These are phyloP conservation scores for Sarocladiaceae sp. DNA, from an alignment of 2,329 filamentous ascomycete genomes.

Conservation along the genomic window DNA sequence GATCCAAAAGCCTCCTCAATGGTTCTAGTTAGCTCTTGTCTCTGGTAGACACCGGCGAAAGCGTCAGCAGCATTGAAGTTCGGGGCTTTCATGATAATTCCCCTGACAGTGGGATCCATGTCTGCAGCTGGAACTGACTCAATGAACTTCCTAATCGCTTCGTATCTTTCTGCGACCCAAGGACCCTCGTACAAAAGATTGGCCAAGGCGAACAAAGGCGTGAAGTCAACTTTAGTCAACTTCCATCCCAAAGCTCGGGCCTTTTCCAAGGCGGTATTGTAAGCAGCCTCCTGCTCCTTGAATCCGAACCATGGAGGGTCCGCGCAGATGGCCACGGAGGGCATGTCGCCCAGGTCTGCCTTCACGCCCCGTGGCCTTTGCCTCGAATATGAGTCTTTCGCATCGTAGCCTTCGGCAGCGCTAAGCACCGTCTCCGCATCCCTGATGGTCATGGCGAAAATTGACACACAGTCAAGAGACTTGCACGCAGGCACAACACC, in stretches of 20 bases:
- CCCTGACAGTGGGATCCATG: conserved; percentile 29
- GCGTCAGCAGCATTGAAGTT: conserved; percentile 38
- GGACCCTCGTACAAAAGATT: conserved; percentile 50
- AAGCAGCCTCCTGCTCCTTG: conserved; percentile 31
- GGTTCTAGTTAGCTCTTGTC: conserved; percentile 32
- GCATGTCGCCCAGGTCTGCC: conserved; percentile 40
- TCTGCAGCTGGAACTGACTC: conserved; percentile 19
- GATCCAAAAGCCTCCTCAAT: conserved; percentile 32
- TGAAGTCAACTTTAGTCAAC: conserved; percentile 39
- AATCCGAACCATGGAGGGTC: conserved; percentile 30
- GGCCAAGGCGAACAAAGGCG: conserved; percentile 43
- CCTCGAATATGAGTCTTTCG: conserved; percentile 46
- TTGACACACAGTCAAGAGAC: conserved; percentile 51
- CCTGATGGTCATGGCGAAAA: conserved; percentile 40
- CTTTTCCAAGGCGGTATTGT: conserved; percentile 33
- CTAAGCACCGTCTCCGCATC: conserved; percentile 46
- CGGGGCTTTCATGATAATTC: conserved; percentile 31
- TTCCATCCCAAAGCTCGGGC: conserved; percentile 33
- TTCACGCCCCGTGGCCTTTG: conserved; percentile 15
- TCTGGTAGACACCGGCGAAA: conserved; percentile 33
- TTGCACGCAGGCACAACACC: conserved; percentile 50
- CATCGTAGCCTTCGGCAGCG: conserved; percentile 40
- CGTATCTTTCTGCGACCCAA: conserved; percentile 51
- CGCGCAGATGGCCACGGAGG: conserved; percentile 33
- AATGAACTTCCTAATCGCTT: conserved; percentile 42